Evolutionary conservation across 768 basidiomycete genomes (phyloP).

Genomic region (Leccinum variicolor): DNA sequence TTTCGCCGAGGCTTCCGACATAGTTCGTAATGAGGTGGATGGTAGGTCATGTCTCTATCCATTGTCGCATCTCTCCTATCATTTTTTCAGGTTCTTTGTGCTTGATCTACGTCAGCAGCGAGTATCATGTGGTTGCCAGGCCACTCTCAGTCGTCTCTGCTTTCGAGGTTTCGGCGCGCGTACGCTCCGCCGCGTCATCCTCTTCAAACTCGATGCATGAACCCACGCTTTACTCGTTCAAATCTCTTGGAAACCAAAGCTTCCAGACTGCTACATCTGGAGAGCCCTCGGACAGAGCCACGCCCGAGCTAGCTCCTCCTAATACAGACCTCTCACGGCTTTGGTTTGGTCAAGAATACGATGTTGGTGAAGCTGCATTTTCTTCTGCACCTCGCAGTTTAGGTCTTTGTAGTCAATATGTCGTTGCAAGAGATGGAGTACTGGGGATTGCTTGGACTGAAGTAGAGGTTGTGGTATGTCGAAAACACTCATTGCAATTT

Average conservation of each 20-base stretch:
- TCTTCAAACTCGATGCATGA: constrained; percentile 23
- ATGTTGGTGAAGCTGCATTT: constrained; percentile 14
- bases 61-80: constrained; percentile 8
- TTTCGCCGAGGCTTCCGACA: constrained; percentile 40
- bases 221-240: constrained; percentile 48
- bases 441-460: constrained; percentile 49
- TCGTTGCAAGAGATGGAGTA: constrained; percentile 25
- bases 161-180: constrained; percentile 11
- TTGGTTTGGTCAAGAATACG: constrained; percentile 23
- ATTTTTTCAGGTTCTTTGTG: constrained; percentile 19
- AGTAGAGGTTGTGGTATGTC: constrained; percentile 28
- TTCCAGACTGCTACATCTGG: constrained; percentile 38
- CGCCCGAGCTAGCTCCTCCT: constrained; percentile 28
- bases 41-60: constrained; percentile 34
- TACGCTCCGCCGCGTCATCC: constrained; percentile 17
- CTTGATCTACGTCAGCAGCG: constrained; percentile 38
- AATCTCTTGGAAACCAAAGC: constrained; percentile 47
- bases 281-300: constrained; percentile 21
- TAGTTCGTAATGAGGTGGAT: constrained; percentile 43
- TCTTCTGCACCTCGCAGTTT: constrained; percentile 11
- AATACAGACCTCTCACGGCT: constrained; percentile 20
- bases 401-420: constrained; percentile 20
- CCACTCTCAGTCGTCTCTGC: constrained; percentile 34
- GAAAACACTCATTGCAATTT: not conserved
- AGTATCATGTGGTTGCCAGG: constrained; percentile 45